These are phyloP conservation scores for Candida easanensis DNA, from an alignment of 805 yeast genomes.

Conservation along the genomic window DNA sequence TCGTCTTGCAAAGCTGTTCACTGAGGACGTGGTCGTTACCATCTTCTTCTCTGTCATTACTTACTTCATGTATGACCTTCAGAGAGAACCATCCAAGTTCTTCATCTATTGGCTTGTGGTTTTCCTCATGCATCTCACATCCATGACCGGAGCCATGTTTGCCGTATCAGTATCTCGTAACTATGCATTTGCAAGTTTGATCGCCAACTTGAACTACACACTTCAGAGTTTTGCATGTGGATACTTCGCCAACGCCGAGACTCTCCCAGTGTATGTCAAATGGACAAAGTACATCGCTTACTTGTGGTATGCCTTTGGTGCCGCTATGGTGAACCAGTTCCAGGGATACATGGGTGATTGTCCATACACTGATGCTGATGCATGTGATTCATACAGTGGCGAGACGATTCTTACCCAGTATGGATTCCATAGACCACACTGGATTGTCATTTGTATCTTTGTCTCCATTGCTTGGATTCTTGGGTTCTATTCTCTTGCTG, in stretches of 20 bases:
- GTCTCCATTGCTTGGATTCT: slow-evolving; percentile 57
- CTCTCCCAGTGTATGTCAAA: slow-evolving; percentile 80
- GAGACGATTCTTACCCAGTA: slow-evolving; percentile 47
- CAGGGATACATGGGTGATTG: slow-evolving; percentile 62
- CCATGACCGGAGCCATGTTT: slow-evolving; percentile 54
- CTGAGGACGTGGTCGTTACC: slow-evolving; percentile 70
- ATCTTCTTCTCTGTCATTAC: slow-evolving; percentile 57
- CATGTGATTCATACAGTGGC: slow-evolving; percentile 53
- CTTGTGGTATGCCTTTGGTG: slow-evolving; percentile 79
- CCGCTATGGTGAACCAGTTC: slow-evolving; percentile 61
- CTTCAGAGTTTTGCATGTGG: slow-evolving; percentile 81
- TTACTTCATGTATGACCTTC: slow-evolving; percentile 77
- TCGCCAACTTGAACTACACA: slow-evolving; percentile 26
- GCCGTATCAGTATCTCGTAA: slow-evolving; percentile 26
- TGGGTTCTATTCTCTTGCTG: slow-evolving; percentile 49
- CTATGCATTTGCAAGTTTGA: slow-evolving; percentile 24
- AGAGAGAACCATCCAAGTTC: slow-evolving; percentile 44
- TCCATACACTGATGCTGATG: slow-evolving; percentile 29
- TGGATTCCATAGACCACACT: slow-evolving; percentile 55
- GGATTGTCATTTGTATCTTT: slow-evolving; percentile 66
- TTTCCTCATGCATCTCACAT: slow-evolving; percentile 53
- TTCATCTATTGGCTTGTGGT: slow-evolving; percentile 60
- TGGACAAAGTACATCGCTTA: slow-evolving; percentile 80
- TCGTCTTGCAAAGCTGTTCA: slow-evolving; percentile 59
- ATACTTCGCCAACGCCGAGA: slow-evolving; percentile 66